These are phyloP conservation scores for Proliferodiscus dingleyae DNA, from an alignment of 2,329 filamentous ascomycete species.

Conservation along the genomic window DNA sequence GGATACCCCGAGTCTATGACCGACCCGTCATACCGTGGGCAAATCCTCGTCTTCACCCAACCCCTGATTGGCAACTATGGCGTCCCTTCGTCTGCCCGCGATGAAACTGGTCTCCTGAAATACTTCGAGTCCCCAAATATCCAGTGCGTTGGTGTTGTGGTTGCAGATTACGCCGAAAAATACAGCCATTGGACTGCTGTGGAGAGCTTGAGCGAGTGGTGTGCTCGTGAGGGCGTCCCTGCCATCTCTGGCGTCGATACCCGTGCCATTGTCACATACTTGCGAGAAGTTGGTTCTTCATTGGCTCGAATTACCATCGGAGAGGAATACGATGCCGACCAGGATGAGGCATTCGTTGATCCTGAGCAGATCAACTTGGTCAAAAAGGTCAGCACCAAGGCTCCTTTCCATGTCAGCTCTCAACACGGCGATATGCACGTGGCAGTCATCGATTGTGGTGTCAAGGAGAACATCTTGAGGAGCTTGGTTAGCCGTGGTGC, in stretches of 20 bases:
- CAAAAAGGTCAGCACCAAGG: slow-evolving; percentile 94
- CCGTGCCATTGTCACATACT: slow-evolving; percentile 88
- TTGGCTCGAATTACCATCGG: slow-evolving; percentile 91
- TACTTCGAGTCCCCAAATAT: slow-evolving; percentile 99
- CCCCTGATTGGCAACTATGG: slow-evolving; percentile 98
- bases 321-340: slow-evolving; percentile 96
- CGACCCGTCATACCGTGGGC: slow-evolving; percentile 82
- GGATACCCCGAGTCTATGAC: slow-evolving; percentile 96
- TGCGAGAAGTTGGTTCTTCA: slow-evolving; percentile 95
- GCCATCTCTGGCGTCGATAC: slow-evolving; percentile 97
- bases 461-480: slow-evolving; percentile 99
- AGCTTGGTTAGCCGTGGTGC: slow-evolving; percentile 88
- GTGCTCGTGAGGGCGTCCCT: slow-evolving; percentile 89
- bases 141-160: slow-evolving; percentile 91
- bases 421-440: slow-evolving; percentile 81
- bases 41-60: slow-evolving; percentile 98
- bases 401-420: slow-evolving; percentile 90
- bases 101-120: slow-evolving; percentile 85
- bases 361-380: slow-evolving; percentile 96
- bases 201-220: slow-evolving; percentile 90
- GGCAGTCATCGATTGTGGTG: slow-evolving; percentile 93
- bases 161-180: slow-evolving; percentile 86
- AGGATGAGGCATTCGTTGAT: slow-evolving; percentile 94
- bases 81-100: slow-evolving; percentile 79
- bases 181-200: slow-evolving; percentile 99